Evolutionary conservation across 2,329 filamentous ascomycete species (phyloP).

Genomic region (Paramyrothecium sp.): DNA sequence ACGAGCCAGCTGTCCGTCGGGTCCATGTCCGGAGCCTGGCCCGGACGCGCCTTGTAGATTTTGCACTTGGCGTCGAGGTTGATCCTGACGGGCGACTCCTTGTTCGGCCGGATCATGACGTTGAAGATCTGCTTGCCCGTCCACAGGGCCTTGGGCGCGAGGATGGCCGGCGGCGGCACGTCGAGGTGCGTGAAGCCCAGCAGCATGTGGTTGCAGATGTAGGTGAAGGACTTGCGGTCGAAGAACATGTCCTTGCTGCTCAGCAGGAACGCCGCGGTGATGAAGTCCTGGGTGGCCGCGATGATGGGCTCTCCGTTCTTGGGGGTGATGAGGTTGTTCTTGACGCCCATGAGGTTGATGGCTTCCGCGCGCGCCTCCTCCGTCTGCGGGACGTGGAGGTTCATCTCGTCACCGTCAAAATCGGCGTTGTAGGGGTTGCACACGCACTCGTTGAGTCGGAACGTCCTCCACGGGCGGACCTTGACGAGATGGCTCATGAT

Average conservation of each 20-base stretch:
- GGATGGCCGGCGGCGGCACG: conserved; percentile 79
- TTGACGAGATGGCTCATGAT: conserved; percentile 96
- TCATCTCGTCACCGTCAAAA: conserved; percentile 99
- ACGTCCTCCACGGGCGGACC: conserved; percentile 91
- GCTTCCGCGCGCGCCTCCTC: conserved; percentile 95
- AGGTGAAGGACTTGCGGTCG: conserved; percentile 82
- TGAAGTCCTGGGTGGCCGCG: conserved; percentile 98
- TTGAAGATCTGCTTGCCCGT: conserved; percentile 97
- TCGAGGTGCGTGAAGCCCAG: conserved; percentile 75
- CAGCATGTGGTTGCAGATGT: conserved; percentile 93
- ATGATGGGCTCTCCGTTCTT: conserved; percentile 99
- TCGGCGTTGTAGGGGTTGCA: conserved; percentile 98
- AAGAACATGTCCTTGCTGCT: conserved; percentile 94
- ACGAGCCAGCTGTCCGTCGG: conserved; percentile 89
- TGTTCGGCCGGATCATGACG: conserved; percentile 86
- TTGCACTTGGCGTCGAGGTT: conserved; percentile 93
- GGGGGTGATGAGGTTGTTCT: conserved; percentile 91
- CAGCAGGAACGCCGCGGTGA: conserved; percentile 88
- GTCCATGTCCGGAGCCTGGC: conserved; percentile 67
- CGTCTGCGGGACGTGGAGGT: conserved; percentile 94
- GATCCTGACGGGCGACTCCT: conserved; percentile 75
- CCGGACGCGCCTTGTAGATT: conserved; percentile 66
- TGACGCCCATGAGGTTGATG: conserved; percentile 95
- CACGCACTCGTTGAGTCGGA: conserved; percentile 96
- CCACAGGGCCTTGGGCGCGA: conserved; percentile 87